phyloP scores from a whole-genome alignment of 352 stramenopile genomes.

The Thraustotheca clavata region DNA sequence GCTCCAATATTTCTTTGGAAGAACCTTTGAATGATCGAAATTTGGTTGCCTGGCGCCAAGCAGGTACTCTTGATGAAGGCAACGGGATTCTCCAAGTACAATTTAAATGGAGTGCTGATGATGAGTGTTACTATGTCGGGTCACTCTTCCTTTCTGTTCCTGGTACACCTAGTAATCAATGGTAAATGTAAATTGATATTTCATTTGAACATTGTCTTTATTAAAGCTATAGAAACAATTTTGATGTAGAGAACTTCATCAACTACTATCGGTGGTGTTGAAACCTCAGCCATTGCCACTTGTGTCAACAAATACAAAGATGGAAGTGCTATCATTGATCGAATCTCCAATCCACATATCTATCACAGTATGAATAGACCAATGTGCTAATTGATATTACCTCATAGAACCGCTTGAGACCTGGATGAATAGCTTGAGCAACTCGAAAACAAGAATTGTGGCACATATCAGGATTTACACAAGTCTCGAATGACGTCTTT shows the following conservation, averaged over 20 bases:
- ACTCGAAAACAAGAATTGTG: not conserved
- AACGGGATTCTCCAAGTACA: conserved; percentile 56
- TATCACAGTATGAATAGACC: too few relatives aligned
- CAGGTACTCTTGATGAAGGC: conserved; percentile 25
- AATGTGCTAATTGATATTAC: not conserved
- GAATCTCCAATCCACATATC: not conserved
- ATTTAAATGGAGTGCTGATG: conserved; percentile 42
- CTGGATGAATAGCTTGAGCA: not conserved
- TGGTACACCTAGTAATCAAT: not conserved
- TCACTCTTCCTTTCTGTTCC: conserved; percentile 54
- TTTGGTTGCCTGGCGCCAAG: conserved; percentile 2
- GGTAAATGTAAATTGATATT: not conserved
- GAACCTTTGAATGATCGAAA: not conserved
- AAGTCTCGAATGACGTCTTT: too few relatives aligned
- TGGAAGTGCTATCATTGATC: not conserved
- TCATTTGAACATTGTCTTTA: not conserved
- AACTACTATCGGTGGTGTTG: not conserved
- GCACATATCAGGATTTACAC: too few relatives aligned
- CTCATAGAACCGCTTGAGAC: not conserved
- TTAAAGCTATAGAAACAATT: not conserved
- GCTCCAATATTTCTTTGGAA: not conserved
- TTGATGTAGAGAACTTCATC: not conserved
- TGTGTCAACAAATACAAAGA: not conserved
- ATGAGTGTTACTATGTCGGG: conserved; percentile 30
- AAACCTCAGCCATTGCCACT: not conserved